Conservation (phyloP, 208 protist genomes). For the Trypanosoma cruzi region DNA sequence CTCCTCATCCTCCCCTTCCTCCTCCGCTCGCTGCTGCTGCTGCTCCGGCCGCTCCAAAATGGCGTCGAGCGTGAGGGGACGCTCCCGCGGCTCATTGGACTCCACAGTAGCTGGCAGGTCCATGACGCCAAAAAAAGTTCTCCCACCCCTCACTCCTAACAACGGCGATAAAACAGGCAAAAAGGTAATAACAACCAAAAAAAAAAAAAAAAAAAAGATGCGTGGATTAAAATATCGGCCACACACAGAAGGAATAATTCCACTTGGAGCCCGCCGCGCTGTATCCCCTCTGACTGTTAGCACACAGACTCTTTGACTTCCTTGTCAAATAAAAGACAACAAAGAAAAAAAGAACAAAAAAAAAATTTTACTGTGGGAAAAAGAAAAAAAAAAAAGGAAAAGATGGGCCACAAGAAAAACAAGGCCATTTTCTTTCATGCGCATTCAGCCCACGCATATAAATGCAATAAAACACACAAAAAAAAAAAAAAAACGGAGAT, state of each 20-base stretch:
- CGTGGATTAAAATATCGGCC: not conserved
- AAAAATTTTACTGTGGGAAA: not conserved
- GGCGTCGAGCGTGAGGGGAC: not conserved
- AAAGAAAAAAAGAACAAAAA: not conserved
- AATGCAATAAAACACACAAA: not conserved
- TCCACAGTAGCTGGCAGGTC: not conserved
- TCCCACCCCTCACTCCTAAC: not conserved
- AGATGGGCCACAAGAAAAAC: no score
- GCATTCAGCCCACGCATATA: not conserved
- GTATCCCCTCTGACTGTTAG: not conserved
- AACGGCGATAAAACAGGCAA: not conserved
- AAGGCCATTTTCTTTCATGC: no score
- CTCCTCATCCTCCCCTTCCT: no score
- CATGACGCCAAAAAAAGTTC: not conserved
- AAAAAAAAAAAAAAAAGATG: slow-evolving; percentile 13
- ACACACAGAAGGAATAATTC: not conserved
- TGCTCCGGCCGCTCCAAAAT: not conserved
- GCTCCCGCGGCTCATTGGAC: not conserved
- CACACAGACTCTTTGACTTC: not conserved
- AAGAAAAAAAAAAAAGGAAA: not conserved
- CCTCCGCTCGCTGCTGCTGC: not conserved
- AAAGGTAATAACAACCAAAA: not conserved
- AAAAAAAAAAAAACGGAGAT: not conserved
- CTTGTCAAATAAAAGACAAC: not conserved
- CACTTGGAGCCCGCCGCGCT: not conserved